A percentile compares a stretch with the other conserved stretches of the same genome.
These are phyloP conservation scores for Heliosperma pusillum DNA, from an alignment of 148 eudicot genomes.

Conservation along the genomic window DNA sequence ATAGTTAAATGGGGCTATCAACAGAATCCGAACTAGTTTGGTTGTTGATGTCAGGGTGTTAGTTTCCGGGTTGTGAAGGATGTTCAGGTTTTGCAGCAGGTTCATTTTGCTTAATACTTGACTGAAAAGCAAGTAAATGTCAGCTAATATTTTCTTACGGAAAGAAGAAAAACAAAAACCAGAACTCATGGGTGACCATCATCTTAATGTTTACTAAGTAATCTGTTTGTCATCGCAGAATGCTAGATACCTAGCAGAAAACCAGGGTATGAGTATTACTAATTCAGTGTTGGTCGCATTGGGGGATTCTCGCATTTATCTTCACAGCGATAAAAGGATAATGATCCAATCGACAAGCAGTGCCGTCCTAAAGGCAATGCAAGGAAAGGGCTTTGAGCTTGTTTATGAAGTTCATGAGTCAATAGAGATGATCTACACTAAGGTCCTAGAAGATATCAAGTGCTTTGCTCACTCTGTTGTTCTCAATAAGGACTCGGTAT, in stretches of 20 bases:
- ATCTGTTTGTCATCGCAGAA: conserved; percentile 36
- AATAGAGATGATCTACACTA: conserved; percentile 39
- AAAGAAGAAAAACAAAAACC: too few relatives aligned
- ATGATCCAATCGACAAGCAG: conserved; percentile 67
- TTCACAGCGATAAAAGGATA: conserved; percentile 40
- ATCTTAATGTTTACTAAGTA: not conserved
- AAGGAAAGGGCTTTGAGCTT: conserved; percentile 50
- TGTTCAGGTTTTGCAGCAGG: too few relatives aligned
- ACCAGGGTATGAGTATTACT: conserved; percentile 50
- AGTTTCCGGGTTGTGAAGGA: not conserved
- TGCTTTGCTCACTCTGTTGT: conserved; percentile 62
- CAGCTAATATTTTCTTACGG: too few relatives aligned
- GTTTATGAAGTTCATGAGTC: conserved; percentile 56
- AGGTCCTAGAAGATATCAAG: conserved; percentile 50
- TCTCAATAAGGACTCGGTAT: conserved; percentile 50
- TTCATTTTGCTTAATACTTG: too few relatives aligned
- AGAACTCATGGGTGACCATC: too few relatives aligned
- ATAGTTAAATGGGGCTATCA: too few relatives aligned
- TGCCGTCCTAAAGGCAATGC: conserved; percentile 53
- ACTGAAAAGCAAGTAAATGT: too few relatives aligned
- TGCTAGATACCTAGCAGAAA: conserved; percentile 71
- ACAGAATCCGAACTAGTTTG: too few relatives aligned
- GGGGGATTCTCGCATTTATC: conserved; percentile 33
- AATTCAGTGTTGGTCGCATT: conserved; percentile 57
- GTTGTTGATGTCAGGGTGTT: not conserved